Percentiles rank a stretch among this genome's conserved stretches.
phyloP scores from a whole-genome alignment of 2,329 filamentous ascomycete genomes.

The Macrophomina phaseolina region DNA sequence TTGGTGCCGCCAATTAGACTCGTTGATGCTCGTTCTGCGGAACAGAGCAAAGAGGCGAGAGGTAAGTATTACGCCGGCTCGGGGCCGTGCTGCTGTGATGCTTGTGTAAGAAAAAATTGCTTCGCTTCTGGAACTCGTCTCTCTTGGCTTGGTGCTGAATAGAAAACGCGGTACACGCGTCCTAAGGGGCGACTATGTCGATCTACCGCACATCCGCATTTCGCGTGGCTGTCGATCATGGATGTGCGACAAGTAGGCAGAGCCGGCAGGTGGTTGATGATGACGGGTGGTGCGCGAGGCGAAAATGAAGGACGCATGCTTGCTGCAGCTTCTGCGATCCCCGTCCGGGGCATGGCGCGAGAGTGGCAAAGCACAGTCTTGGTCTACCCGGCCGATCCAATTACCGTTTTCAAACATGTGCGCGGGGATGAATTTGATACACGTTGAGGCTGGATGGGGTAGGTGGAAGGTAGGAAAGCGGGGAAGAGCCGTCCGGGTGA shows the following conservation, averaged over 20 bases:
- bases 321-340: conserved; percentile 14
- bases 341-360: neutral
- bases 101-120: neutral
- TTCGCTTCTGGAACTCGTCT: neutral
- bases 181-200: conserved; percentile 1
- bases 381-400: conserved; percentile 20
- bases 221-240: conserved; percentile 18
- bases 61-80: neutral
- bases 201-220: conserved; percentile 22
- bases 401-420: conserved; percentile 22
- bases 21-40: neutral
- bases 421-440: neutral
- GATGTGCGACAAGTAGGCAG: neutral
- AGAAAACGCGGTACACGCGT: conserved; percentile 12
- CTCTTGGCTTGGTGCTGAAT: neutral
- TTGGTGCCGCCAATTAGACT: neutral
- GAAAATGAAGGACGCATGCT: conserved; percentile 5
- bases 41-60: neutral
- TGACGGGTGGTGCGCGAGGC: neutral
- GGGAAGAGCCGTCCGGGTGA: neutral
- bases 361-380: conserved; percentile 9
- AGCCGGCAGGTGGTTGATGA: neutral
- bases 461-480: neutral
- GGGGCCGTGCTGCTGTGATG: neutral
- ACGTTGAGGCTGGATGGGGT: neutral